Conservation (phyloP, 1,139 yeast genomes). For the Pichia sp. region DNA sequence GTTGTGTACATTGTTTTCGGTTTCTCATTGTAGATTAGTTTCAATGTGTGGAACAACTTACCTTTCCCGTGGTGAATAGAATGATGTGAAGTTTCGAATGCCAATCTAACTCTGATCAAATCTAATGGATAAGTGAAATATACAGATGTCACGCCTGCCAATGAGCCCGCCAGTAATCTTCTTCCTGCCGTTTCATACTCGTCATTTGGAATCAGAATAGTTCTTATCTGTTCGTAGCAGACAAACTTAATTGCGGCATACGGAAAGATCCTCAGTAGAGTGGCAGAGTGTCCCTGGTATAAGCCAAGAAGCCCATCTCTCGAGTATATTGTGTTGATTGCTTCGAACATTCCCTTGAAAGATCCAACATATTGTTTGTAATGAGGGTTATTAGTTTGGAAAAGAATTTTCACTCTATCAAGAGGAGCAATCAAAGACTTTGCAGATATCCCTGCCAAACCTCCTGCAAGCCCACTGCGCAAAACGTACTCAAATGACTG, state of each 20-base stretch:
- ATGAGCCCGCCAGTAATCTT: slow-evolving; percentile 82
- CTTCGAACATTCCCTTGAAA: slow-evolving; percentile 67
- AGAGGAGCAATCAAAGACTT: slow-evolving; percentile 93
- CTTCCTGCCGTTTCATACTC: slow-evolving; percentile 74
- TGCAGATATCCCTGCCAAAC: slow-evolving; percentile 92
- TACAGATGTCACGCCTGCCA: slow-evolving; percentile 84
- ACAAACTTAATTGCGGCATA: slow-evolving; percentile 97
- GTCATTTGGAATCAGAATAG: slow-evolving; percentile 70
- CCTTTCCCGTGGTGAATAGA: slow-evolving; percentile 41
- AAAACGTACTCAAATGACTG: slow-evolving; percentile 74
- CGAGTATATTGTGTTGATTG: slow-evolving; percentile 61
- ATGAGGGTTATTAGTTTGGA: slow-evolving; percentile 93
- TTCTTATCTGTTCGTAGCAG: slow-evolving; percentile 91
- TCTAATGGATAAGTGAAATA: slow-evolving; percentile 91
- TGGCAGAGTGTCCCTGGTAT: slow-evolving; percentile 94
- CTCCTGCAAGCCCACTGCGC: slow-evolving; percentile 90
- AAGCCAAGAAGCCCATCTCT: slow-evolving; percentile 79
- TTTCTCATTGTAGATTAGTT: slow-evolving; percentile 57
- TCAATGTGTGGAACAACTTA: slow-evolving; percentile 50
- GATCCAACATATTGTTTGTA: slow-evolving; percentile 79
- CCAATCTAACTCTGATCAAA: slow-evolving; percentile 82
- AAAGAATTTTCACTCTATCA: slow-evolving; percentile 88
- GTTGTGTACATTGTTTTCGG: slow-evolving; percentile 37
- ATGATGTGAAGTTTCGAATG: slow-evolving; percentile 67
- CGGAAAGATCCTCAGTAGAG: slow-evolving; percentile 86